Evolutionary conservation across 2,329 filamentous ascomycete genomes (phyloP), one percentile per base, ranked within the genome.

Genomic region (Podosphaera aphanis): DNA sequence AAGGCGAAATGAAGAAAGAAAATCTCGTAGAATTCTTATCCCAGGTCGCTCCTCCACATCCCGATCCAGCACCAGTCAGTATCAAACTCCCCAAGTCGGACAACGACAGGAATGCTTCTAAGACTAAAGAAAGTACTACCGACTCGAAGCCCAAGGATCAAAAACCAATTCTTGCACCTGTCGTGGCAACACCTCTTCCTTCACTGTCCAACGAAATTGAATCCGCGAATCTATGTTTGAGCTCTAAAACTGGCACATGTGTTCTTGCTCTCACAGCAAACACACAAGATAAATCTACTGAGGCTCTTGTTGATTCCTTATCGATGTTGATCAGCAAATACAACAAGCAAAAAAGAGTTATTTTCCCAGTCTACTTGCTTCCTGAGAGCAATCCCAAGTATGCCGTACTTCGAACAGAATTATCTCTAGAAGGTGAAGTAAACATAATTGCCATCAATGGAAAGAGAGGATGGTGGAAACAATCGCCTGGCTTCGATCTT

Each of bases 361-460:
- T 86, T 1, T 93, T 95, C 66, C 84, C 86, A 20, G 80, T 93
- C 62, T 88, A 79, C 59, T 74, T 77, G 43, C 67, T 95, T 0
- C 72, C 83, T 11, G 65, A 66, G 37, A 65, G 68, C 33, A 79
- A 79, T 52, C 61, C 67, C n/a, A 69, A 68, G 6, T 70, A 71
- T 0, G 60, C 64, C 1, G 59, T 61, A 4, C 60, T 88, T 3
- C 66, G 75, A 47, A 63, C 68, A 36, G 65, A 68, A n/a, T 71
- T 94, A 16, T 70, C 66, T 0, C 66, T 94, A 19, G 60, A 62
- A 0, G 64, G 66, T 1, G 64, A 73, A 5, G 65, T 84, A 15
- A 77, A 86, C 57, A 63, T 95, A 39, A 67, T 95, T 46, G 85
- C 85, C 15, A 61, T 93, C 48, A 94, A 94, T 61, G 80, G 74